Conservation (phyloP, 805 yeast species). For the Metschnikowia sp. region DNA sequence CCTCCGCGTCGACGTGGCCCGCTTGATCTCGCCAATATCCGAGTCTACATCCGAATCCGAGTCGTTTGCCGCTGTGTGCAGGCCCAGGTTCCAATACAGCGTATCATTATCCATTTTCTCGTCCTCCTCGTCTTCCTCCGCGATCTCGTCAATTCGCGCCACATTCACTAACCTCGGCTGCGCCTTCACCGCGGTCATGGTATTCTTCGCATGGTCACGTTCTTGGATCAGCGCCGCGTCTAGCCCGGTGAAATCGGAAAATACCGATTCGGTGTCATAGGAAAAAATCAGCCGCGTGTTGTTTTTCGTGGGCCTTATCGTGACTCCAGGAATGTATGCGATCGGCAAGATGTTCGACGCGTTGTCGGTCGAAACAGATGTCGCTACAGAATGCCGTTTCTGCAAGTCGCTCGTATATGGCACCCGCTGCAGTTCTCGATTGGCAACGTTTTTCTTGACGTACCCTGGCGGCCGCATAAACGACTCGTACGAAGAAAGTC, state of each 20-base stretch:
- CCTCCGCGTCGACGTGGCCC: slow-evolving; percentile 31
- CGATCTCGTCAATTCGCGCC: slow-evolving; percentile 44
- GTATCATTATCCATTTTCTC: background rate
- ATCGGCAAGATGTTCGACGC: slow-evolving; percentile 89
- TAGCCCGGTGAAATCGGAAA: slow-evolving; percentile 42
- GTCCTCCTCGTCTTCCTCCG: slow-evolving; percentile 28
- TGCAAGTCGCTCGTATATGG: slow-evolving; percentile 7
- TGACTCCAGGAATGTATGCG: slow-evolving; percentile 93
- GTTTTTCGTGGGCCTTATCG: slow-evolving; percentile 50
- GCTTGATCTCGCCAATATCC: slow-evolving; percentile 43
- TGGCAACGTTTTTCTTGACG: slow-evolving; percentile 4
- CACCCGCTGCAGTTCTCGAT: slow-evolving; percentile 10
- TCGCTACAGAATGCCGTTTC: slow-evolving; percentile 45
- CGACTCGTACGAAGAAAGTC: slow-evolving; percentile 41
- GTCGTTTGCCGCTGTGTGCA: slow-evolving; percentile 6
- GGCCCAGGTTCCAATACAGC: slow-evolving; percentile 1
- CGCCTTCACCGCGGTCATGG: slow-evolving; percentile 75
- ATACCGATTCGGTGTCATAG: slow-evolving; percentile 38
- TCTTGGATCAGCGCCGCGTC: slow-evolving; percentile 50
- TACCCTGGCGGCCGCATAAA: slow-evolving; percentile 39
- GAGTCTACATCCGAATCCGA: slow-evolving; percentile 40
- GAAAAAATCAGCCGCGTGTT: slow-evolving; percentile 44
- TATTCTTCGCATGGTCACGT: slow-evolving; percentile 34
- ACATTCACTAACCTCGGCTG: slow-evolving; percentile 68
- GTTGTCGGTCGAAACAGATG: slow-evolving; percentile 63